Base-by-base conservation (phyloP, 495 filamentous ascomycete genomes). In the Ramalina peruviana region DNA sequence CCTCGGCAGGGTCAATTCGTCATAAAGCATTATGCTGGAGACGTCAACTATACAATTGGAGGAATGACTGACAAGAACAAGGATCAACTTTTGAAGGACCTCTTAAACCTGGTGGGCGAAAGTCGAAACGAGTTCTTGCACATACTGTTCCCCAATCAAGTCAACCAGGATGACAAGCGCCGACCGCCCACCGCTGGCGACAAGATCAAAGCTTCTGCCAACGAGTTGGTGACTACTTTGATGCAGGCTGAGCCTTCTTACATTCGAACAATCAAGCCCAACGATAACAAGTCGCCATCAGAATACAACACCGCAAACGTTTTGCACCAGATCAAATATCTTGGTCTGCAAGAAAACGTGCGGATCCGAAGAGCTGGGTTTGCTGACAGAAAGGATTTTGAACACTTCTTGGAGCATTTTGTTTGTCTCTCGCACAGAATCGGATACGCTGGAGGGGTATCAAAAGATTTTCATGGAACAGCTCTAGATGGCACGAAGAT, bases 1-100 rank as follows among this genome's bases (percentile, higher is more conserved):
- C 83, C 81, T 45, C 80, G 93, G 7, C 90, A 96, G 65, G 90
- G 90, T 36, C 88, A 88, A 57, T 99, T 99, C 67, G 87, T 99
- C 54, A 82, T 99, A 67, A 99, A 96, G 70, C 93, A 99, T 64
- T 99, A 99, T 59, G 93, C 93, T 48, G 93, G 93, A 67, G 93
- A 99, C 68, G 93, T 99, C 53, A 85, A 79, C 59, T 99, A 99
- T 65, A 83, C 85, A 15, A 79, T 99, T 23, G 85, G 92, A 37
- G 93, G 93, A 47, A 99, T 99, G 77, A 99, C 93, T 3, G 93
- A 99, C 61, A 99, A 97, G 73, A 99, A 97, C 74, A 99, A 97
- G 73, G 93, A 99, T 59, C 87, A 92, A 61, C 72, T 99, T 43
- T 70, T 97, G 43, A 99, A 97, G 69, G 93, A 95, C 56, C 67